Base-by-base conservation (phyloP, 2,329 filamentous ascomycete species). In the Hypoxylon sp. region DNA sequence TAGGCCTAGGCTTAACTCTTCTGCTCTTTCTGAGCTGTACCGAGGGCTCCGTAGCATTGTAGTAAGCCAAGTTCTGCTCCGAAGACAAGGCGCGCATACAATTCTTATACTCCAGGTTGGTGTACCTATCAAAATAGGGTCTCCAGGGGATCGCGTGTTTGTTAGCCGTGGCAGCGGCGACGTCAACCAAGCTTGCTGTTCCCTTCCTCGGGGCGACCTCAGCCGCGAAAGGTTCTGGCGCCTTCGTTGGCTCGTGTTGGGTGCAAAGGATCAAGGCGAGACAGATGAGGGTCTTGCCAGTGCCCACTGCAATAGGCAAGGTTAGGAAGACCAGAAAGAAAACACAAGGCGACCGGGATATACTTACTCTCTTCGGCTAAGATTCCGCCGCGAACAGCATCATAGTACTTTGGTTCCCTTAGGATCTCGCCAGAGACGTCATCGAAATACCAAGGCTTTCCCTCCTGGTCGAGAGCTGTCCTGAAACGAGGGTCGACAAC, bases 251-350 rank as follows among this genome's bases (percentile, higher is more conserved):
- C 60, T 93, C 83, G 26, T 87, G 79, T 66, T 84, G 86, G 0
- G 91, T 96, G 2, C 91, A 88, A 21, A 96, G 78, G 33, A 97
- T 87, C 2, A 92, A 76, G 5, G 88, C 81, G 15, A 98, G 76
- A 62, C 90, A 94, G 9, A 97, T 96, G 21, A 97, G 75, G 0
- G 94, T 97, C 77, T 97, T 98, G 0, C 94, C 93, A 0, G 83
- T 77, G 4, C 88, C 89, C 90, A 93, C 60, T 63, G 42, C 15
- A 27, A n/a, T 20, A 50, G 7, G 7, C 38, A 42, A 15, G 43
- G 52, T 63, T 18, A 63, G 60, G n/a, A 13, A 48, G 18, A 23
- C 15, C n/a, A 27, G 24, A 13, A 33, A 18, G 29, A 13, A 17
- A 8, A n/a, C 23, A 24, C 21, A 21, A 17, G 18, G 18, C 38